Evolutionary conservation across 2,329 filamentous ascomycete species (phyloP).

Genomic region (Bretziella fagacearum): DNA sequence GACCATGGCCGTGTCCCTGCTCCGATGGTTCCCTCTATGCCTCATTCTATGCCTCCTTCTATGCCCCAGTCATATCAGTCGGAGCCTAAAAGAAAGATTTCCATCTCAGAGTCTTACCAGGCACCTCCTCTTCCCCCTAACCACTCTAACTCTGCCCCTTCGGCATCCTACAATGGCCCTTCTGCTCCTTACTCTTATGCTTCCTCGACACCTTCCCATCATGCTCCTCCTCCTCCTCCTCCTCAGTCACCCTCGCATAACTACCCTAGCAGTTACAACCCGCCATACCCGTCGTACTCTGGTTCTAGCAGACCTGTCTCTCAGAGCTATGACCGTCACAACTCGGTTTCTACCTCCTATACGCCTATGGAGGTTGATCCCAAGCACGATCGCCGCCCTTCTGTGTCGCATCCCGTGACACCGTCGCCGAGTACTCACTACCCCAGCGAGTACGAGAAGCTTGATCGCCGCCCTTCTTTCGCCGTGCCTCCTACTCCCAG

Average conservation of each 20-base stretch:
- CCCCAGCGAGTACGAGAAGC: conserved; percentile 3
- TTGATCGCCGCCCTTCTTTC: neutral
- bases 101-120: neutral
- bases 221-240: neutral
- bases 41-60: conserved; percentile 3
- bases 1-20: conserved; percentile 8
- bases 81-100: conserved; percentile 1
- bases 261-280: conserved; percentile 18
- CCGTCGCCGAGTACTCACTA: conserved; percentile 9
- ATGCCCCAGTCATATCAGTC: neutral
- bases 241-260: conserved; percentile 20
- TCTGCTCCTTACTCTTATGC: conserved; percentile 4
- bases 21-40: conserved; percentile 2
- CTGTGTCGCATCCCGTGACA: neutral
- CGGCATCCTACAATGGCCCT: neutral
- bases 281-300: neutral
- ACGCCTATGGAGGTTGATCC: conserved; percentile 8
- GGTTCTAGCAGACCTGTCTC: neutral
- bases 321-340: conserved; percentile 9
- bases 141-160: too few species aligned
- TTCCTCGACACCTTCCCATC: neutral
- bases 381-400: conserved; percentile 7
- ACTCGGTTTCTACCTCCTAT: conserved; percentile 3
- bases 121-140: neutral
- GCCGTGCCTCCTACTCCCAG: neutral